Base-by-base conservation (phyloP, 2,329 filamentous ascomycete species). In the Bipolaris bicolor region DNA sequence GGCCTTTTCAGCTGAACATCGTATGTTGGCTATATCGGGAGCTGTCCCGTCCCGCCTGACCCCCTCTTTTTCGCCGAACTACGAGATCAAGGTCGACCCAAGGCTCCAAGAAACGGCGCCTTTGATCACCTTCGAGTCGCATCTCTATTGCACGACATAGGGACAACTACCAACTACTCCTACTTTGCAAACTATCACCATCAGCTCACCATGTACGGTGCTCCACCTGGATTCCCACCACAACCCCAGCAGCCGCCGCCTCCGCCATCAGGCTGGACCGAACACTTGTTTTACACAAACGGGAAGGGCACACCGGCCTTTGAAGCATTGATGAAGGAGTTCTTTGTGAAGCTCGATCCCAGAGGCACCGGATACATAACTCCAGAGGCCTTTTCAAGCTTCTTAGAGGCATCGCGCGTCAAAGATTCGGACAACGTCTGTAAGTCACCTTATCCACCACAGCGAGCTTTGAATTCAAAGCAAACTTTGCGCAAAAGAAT, bases 281-380 rank as follows among this genome's bases (percentile, higher is more conserved):
- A 50, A 11, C 48, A 50, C 16, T 11, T 50, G 26, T 50, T 50
- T n/a, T 50, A 50, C 48, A 50, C 37, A 7, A 50, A 50, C 22
- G 48, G 48, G n/a, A 33, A 16, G 26, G 24, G 24, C 2, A 50
- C 48, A 15, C 48, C 37, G 16, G 48, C 48, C 4, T 50, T 50
- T 16, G 48, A 50, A 13, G 48, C 36, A 24, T 2, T 50, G 37
- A 50, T 50, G 48, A 43, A 50, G 37, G 16, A 50, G 36, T 43
- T 50, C 16, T 50, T 50, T 22, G 37, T 31, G 3, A 50, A 43
- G 15, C 37, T 50, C 24, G 48, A 43, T 24, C 48, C 48, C 15
- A 34, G 10, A 18, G 48, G 48, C 16, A 43, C 48, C 13, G 48
- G 48, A 2, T 50, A 50, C 18, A 50, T 50, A 33, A 50, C 48